Evolutionary conservation across 441 rosid species (phyloP), one percentile per base, ranked within the genome.

Genomic region (Jatropha multifida): DNA sequence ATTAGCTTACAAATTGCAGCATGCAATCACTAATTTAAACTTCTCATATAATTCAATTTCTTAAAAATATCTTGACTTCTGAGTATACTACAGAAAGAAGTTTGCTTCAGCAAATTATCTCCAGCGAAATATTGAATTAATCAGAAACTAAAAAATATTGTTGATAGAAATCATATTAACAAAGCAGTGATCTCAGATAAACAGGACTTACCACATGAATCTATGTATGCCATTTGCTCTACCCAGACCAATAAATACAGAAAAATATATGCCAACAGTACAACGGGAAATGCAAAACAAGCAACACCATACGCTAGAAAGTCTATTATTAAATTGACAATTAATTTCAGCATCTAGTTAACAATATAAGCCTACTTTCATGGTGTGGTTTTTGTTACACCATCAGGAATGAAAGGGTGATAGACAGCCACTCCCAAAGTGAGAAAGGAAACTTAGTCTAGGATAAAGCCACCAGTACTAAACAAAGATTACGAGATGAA

Each of bases 191-290:
- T 13, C 54, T 49, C 52, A 71, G 60, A 62, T 42, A 71, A 71
- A 59, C 55, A 58, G 14, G 40, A 71, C 7, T 18, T 12, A 15
- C 27, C 5, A 69, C 61, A 17, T 7, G 26, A 49, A 69, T 67
- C 26, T 17, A 51, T 69, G 27, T 37, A 32, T 10, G 48, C 23
- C 26, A 52, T 52, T 52, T 52, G 20, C 71, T 10, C 23, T 10
- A 51, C 51, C 48, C 10, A 10, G 4, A 71, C 51, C 52, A 71
- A 40, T 42, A 71, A 71, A 71, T 37, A 71, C 38, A 71, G 46
- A 58, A 71, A 11, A 10, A 15, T 23, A 13, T 42, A 40, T 26
- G 11, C n/a, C 6, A 17, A 20, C 59, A 20, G 52, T 58, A 6
- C 9, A 56, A n/a, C 26, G 10, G 44, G 37, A 54, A 27, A 69